A percentile compares a stretch with the other conserved stretches of the same genome.
Conservation (phyloP, 1,284 basidiomycete genomes). For the Testicularia cyperi region DNA sequence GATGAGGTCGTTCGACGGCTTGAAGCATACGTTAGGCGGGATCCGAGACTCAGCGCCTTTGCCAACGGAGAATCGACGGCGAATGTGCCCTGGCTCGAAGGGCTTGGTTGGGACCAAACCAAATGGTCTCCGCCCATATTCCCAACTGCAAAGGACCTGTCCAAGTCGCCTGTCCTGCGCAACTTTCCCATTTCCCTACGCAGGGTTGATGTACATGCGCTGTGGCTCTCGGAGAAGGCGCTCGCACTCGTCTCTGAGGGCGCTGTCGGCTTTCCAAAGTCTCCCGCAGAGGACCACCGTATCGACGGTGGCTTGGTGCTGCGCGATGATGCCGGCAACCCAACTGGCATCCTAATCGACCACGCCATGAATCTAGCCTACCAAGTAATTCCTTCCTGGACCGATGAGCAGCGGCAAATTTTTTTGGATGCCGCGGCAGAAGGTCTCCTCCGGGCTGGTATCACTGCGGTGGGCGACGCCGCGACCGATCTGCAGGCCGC, state of each 20-base stretch:
- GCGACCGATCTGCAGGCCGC: conserved; percentile 32
- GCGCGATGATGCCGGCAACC: conserved; percentile 68
- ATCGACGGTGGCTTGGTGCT: conserved; percentile 77
- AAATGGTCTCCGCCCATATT: conserved; percentile 61
- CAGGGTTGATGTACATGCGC: conserved; percentile 74
- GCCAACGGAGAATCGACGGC: not conserved
- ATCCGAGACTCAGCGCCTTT: conserved; percentile 5
- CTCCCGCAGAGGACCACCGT: conserved; percentile 50
- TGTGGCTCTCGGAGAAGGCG: conserved; percentile 75
- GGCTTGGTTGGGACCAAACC: conserved; percentile 92
- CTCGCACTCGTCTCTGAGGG: conserved; percentile 58
- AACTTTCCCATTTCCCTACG: conserved; percentile 18
- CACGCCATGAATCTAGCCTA: conserved; percentile 53
- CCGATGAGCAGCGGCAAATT: conserved; percentile 63
- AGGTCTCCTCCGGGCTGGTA: conserved; percentile 71
- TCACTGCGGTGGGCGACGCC: conserved; percentile 59
- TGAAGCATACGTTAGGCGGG: conserved; percentile 23
- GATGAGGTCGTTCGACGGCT: conserved; percentile 35
- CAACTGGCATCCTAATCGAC: conserved; percentile 68
- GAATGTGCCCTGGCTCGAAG: conserved; percentile 71
- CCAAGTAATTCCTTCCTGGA: conserved; percentile 44
- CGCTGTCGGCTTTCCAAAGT: conserved; percentile 56
- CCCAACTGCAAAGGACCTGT: conserved; percentile 72
- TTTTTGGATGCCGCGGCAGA: conserved; percentile 72
- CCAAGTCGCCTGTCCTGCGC: conserved; percentile 39